Evolutionary conservation across 2,329 filamentous ascomycete species (phyloP).

Genomic region (Boeremia lycopersici): DNA sequence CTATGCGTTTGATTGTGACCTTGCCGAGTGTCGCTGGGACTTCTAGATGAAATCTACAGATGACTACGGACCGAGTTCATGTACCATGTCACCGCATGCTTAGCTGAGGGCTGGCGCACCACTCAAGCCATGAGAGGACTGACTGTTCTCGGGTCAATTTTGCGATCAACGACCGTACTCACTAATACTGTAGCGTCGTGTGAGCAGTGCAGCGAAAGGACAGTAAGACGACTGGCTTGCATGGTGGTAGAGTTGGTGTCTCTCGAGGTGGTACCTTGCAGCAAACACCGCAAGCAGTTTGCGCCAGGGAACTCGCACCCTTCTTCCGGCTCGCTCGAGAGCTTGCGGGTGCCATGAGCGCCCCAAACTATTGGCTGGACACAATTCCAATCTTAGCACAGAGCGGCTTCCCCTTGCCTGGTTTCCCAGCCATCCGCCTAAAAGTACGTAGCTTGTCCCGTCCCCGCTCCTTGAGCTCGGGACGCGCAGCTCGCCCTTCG

Average conservation of each 20-base stretch:
- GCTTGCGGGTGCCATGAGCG: slow-evolving; percentile 27
- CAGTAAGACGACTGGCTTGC: slow-evolving; percentile 2
- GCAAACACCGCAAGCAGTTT: slow-evolving; percentile 19
- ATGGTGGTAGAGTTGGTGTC: slow-evolving; percentile 4
- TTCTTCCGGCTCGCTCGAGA: slow-evolving; percentile 13
- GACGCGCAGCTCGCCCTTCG: slow-evolving; percentile 26
- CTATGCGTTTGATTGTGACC: background rate
- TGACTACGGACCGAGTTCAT: background rate
- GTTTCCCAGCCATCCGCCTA: slow-evolving; percentile 35
- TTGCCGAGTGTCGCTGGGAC: background rate
- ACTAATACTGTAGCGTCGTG: background rate
- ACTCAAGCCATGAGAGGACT: background rate
- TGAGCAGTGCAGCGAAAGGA: background rate
- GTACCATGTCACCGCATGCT: background rate
- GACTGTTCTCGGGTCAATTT: background rate
- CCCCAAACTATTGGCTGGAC: slow-evolving; percentile 35
- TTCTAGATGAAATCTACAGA: background rate
- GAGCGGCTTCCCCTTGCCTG: slow-evolving; percentile 35
- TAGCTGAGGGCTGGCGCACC: background rate
- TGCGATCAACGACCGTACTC: too few species aligned
- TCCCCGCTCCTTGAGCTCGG: slow-evolving; percentile 31
- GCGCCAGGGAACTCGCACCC: slow-evolving; percentile 11
- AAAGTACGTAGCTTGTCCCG: slow-evolving; percentile 37
- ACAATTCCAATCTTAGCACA: slow-evolving; percentile 34
- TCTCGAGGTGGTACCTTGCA: slow-evolving; percentile 32